These are phyloP conservation scores for Galerina marginata DNA, from an alignment of 768 basidiomycete genomes.

Conservation along the genomic window DNA sequence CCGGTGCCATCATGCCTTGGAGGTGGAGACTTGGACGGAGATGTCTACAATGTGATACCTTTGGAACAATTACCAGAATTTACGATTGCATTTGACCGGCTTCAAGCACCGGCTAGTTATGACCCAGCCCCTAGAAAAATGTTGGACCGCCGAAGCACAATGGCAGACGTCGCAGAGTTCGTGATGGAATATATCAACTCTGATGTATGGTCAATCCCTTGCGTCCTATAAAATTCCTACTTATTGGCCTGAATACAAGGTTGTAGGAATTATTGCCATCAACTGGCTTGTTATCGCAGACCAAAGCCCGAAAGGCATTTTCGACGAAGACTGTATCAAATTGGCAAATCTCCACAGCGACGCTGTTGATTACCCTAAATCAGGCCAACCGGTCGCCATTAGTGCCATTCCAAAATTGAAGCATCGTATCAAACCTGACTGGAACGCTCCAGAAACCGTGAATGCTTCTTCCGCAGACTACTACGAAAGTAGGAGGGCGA, in stretches of 20 bases:
- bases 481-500: conserved; percentile 59
- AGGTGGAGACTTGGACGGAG: conserved; percentile 76
- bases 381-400: conserved; percentile 49
- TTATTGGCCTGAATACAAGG: conserved; percentile 33
- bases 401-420: conserved; percentile 49
- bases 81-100: conserved; percentile 23
- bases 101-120: conserved; percentile 51
- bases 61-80: conserved; percentile 44
- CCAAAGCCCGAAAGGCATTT: conserved; percentile 49
- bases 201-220: conserved; percentile 48
- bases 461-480: conserved; percentile 39
- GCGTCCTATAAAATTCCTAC: neutral
- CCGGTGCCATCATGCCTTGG: conserved; percentile 68
- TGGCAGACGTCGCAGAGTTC: conserved; percentile 71
- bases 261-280: conserved; percentile 64
- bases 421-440: conserved; percentile 54
- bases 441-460: conserved; percentile 68
- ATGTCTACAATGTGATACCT: conserved; percentile 59
- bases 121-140: conserved; percentile 49
- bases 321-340: conserved; percentile 54
- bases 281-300: conserved; percentile 74
- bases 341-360: conserved; percentile 64
- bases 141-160: conserved; percentile 54
- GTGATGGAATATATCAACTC: conserved; percentile 72
- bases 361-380: conserved; percentile 74